Evolutionary conservation across 805 yeast genomes (phyloP), one percentile per base, ranked within the genome.

Genomic region (Candida peoriensis): DNA sequence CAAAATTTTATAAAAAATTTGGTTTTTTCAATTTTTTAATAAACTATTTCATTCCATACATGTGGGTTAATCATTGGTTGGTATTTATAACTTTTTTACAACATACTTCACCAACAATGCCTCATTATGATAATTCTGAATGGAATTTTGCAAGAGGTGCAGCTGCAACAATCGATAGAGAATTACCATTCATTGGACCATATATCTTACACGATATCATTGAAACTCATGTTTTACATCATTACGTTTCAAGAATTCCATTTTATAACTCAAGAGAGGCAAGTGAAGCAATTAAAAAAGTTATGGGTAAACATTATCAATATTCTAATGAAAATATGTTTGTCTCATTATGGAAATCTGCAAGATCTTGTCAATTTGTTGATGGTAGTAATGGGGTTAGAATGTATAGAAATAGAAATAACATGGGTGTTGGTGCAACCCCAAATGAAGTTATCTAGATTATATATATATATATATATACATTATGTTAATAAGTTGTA

Each of bases 101-200:
- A 61, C 95, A 85, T 64, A 74, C 93, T 13, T 90, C 82, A 58
- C 77, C 85, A 20, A 49, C 72, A 12, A 70, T 86, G 70, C 89
- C 95, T 20, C 95, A 85, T 60, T 85, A 85, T 64, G 79, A 76
- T 41, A 73, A 78, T 39, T 52, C 61, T 25, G 80, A 78, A 59
- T 85, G 95, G 95, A 84, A 72, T 48, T 83, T 82, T 57, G 88
- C 89, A 33, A 74, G 89, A 55, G 95, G 95, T 47, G 95, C 95
- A 20, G 89, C 93, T 37, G 84, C 90, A 41, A 85, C 95, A 38
- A 78, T 86, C 43, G 95, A 85, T 61, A 70, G 95, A 54, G 78
- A 83, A 54, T 81, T 83, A 55, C 89, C 90, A 20, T 80, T 84
- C 56, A 67, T 81, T 43, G 95, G 95, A 38, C 67, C 74, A 55